Evolutionary conservation across 1,284 basidiomycete species (phyloP).

Genomic region (Trametes pubescens): DNA sequence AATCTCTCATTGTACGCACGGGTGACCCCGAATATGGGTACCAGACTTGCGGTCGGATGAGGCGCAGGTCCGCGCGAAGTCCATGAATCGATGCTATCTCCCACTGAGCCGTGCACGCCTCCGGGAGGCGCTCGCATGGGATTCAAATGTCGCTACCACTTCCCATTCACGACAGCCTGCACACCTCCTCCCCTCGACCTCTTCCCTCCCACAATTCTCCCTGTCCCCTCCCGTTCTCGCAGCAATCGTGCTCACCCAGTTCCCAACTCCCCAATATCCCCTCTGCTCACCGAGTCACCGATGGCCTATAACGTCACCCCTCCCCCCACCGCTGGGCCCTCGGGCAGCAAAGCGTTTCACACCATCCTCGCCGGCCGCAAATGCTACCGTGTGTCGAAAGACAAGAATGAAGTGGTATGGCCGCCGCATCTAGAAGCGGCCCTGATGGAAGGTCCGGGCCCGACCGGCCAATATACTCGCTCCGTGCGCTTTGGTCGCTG

Average conservation of each 20-base stretch:
- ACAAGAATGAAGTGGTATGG: slow-evolving; percentile 70
- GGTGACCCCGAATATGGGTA: slow-evolving; percentile 8
- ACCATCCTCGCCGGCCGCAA: slow-evolving; percentile 68
- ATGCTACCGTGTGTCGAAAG: slow-evolving; percentile 72
- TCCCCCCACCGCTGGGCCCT: slow-evolving; percentile 19
- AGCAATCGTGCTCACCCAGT: slow-evolving; percentile 4
- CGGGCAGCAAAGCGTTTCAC: slow-evolving; percentile 43
- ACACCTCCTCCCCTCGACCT: slow-evolving; percentile 7
- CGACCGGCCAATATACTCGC: slow-evolving; percentile 8
- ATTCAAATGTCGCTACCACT: slow-evolving; percentile 20
- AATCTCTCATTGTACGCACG: not conserved
- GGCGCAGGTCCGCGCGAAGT: slow-evolving; percentile 1
- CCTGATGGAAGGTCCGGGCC: slow-evolving; percentile 65
- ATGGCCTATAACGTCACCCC: slow-evolving; percentile 6
- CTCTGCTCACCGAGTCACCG: not conserved
- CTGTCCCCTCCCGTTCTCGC: not conserved
- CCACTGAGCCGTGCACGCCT: slow-evolving; percentile 16
- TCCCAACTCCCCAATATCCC: not conserved
- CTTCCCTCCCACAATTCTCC: slow-evolving; percentile 10
- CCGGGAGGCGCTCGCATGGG: slow-evolving; percentile 12
- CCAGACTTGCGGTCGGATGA: not conserved
- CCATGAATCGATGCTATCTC: slow-evolving; percentile 11
- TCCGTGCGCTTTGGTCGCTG: slow-evolving; percentile 2
- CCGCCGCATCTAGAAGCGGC: slow-evolving; percentile 75
- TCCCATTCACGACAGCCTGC: slow-evolving; percentile 18